A percentile compares a stretch with the other conserved stretches of the same genome.
phyloP scores from a whole-genome alignment of 805 yeast genomes.

The Sugiyamaella floridensis region DNA sequence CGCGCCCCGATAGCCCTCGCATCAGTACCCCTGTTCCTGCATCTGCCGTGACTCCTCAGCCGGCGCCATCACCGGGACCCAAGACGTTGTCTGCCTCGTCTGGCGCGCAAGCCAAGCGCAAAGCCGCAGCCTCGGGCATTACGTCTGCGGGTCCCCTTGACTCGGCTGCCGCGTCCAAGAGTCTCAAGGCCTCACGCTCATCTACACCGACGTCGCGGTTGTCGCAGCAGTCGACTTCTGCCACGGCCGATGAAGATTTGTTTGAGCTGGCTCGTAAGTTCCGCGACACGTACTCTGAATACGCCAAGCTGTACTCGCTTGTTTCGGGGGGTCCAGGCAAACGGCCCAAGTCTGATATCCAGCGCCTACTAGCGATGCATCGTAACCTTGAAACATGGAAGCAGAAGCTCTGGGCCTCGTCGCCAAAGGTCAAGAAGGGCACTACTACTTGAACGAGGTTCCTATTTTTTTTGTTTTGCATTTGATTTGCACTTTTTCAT shows the following conservation, averaged over 20 bases:
- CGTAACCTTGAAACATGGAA: conserved; percentile 49
- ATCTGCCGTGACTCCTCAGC: conserved; percentile 7
- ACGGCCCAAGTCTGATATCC: conserved; percentile 27
- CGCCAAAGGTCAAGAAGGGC: background rate
- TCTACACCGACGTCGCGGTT: conserved; percentile 5
- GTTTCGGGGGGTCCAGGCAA: conserved; percentile 18
- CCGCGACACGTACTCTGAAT: conserved; percentile 43
- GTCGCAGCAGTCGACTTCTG: conserved; percentile 4
- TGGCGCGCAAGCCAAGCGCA: conserved; percentile 9
- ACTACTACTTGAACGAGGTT: conserved; percentile 1
- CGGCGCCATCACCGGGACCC: conserved; percentile 3
- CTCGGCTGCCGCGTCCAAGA: background rate
- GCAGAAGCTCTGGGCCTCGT: conserved; percentile 44
- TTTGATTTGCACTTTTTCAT: background rate
- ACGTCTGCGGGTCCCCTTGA: conserved; percentile 1
- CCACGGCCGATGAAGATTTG: conserved; percentile 30
- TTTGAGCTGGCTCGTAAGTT: conserved; percentile 42
- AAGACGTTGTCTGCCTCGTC: conserved; percentile 1
- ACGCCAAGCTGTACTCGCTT: conserved; percentile 38
- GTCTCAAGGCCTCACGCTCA: conserved; percentile 3
- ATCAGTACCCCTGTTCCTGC: conserved; percentile 5
- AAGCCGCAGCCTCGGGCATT: conserved; percentile 8
- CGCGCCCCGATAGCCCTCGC: conserved; percentile 4
- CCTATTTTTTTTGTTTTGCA: too few species aligned
- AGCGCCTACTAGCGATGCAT: conserved; percentile 44